Percentiles rank a stretch among this genome's conserved stretches.
phyloP scores from a whole-genome alignment of 352 stramenopile species.

The Phytopythium ostracodes region DNA sequence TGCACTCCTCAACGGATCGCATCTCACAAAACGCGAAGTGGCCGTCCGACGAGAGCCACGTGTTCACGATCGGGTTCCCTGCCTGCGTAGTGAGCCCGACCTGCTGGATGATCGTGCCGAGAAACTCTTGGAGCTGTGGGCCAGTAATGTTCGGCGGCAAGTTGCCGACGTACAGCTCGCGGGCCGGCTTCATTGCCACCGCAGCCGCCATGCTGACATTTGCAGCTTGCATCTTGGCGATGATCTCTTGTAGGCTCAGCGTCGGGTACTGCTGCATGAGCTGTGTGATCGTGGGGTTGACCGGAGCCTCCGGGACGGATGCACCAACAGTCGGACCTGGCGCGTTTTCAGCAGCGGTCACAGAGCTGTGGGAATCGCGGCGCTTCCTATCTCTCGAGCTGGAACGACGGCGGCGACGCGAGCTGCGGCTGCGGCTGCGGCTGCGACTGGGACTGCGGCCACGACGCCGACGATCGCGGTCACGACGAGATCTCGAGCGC shows the following conservation, averaged over 20 bases:
- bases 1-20: conserved; percentile 83
- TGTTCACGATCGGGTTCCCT: conserved; percentile 81
- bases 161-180: conserved; percentile 85
- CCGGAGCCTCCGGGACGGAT: conserved; percentile 15
- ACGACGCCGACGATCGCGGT: conserved; percentile 39
- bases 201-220: conserved; percentile 71
- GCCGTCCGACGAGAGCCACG: conserved; percentile 83
- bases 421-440: conserved; percentile 42
- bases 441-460: conserved; percentile 44
- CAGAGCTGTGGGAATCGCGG: conserved; percentile 51
- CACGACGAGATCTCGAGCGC: conserved; percentile 36
- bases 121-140: conserved; percentile 80
- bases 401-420: conserved; percentile 52
- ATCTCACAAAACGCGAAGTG: conserved; percentile 89
- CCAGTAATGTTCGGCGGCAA: conserved; percentile 79
- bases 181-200: conserved; percentile 72
- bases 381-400: conserved; percentile 46
- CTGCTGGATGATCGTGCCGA: conserved; percentile 86
- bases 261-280: conserved; percentile 89
- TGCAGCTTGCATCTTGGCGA: conserved; percentile 84
- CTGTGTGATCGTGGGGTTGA: conserved; percentile 83
- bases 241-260: conserved; percentile 87
- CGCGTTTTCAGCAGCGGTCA: conserved; percentile 36
- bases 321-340: conserved; percentile 13
- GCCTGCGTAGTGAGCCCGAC: conserved; percentile 72